Percentiles rank a stretch among this genome's conserved stretches.
Evolutionary conservation across 805 yeast genomes (phyloP).

Genomic region (Spathaspora sp.): DNA sequence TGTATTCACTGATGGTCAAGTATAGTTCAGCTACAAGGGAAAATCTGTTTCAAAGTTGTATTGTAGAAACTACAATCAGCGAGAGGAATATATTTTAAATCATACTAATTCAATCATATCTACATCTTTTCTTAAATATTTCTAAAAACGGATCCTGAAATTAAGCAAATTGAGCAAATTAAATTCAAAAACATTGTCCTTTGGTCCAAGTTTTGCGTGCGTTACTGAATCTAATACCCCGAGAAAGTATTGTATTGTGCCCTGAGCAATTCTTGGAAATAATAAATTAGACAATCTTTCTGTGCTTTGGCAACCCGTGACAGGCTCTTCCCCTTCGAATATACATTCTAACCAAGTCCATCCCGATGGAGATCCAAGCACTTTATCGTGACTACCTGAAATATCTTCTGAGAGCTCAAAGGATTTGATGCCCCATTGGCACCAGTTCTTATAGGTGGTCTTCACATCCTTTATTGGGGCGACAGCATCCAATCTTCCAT

Average conservation of each 20-base stretch:
- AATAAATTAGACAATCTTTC: constrained; percentile 47
- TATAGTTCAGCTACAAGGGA: too few species aligned
- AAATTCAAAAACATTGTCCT: too few species aligned
- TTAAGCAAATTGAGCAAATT: too few species aligned
- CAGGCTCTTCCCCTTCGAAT: constrained; percentile 38
- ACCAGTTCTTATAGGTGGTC: too few species aligned
- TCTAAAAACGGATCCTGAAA: too few species aligned
- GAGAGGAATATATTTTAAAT: too few species aligned
- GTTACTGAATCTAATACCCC: background rate
- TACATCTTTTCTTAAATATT: too few species aligned
- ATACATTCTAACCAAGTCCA: constrained; percentile 14
- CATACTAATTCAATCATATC: too few species aligned
- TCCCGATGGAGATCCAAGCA: constrained; percentile 21
- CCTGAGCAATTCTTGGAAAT: constrained; percentile 16
- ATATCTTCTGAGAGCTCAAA: constrained; percentile 24
- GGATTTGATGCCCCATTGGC: constrained; percentile 20
- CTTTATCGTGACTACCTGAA: constrained; percentile 23
- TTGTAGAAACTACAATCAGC: too few species aligned
- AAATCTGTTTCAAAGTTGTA: too few species aligned
- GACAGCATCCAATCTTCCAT: constrained; percentile 16
- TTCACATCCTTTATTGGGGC: constrained; percentile 18
- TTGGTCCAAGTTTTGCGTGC: background rate
- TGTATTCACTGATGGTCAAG: too few species aligned
- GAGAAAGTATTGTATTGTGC: background rate
- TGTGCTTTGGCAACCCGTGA: constrained; percentile 48